Percentiles rank a stretch among this genome's conserved stretches.
phyloP scores from a whole-genome alignment of 805 yeast genomes.

The Candida sonorensis region DNA sequence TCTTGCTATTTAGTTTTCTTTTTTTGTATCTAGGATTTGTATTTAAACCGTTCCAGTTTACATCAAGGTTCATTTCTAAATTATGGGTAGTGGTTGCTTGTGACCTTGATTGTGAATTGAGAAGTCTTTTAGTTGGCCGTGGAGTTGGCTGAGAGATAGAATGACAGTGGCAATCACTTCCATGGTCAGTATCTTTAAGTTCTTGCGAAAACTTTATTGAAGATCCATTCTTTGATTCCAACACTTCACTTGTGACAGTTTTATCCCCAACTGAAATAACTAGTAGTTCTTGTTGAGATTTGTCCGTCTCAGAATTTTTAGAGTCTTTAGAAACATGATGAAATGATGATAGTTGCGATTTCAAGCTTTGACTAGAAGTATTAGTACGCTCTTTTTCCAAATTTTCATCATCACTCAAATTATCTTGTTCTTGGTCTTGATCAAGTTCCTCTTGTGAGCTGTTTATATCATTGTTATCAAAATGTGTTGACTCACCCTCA shows the following conservation, averaged over 20 bases:
- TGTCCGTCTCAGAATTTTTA: no score
- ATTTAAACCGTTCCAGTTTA: no score
- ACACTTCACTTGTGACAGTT: conserved; percentile 1
- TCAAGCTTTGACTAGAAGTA: no score
- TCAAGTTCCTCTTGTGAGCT: no score
- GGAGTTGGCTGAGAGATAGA: background rate
- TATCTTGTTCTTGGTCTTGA: background rate
- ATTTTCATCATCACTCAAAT: background rate
- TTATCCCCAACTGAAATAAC: conserved; percentile 6
- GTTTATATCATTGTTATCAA: no score
- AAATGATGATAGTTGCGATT: background rate
- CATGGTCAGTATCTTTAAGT: background rate
- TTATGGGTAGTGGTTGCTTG: conserved; percentile 3
- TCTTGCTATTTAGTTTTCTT: no score
- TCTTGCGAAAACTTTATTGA: conserved; percentile 2
- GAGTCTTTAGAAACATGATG: background rate
- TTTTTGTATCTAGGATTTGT: no score
- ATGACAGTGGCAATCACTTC: background rate
- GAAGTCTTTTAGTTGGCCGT: conserved; percentile 1
- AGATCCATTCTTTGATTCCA: background rate
- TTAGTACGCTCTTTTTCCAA: conserved; percentile 1
- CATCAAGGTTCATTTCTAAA: conserved; percentile 2
- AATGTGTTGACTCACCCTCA: no score
- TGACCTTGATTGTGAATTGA: background rate
- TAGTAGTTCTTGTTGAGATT: conserved; percentile 6